Conservation (phyloP, 1,284 basidiomycete species). For the Cerrena zonata region DNA sequence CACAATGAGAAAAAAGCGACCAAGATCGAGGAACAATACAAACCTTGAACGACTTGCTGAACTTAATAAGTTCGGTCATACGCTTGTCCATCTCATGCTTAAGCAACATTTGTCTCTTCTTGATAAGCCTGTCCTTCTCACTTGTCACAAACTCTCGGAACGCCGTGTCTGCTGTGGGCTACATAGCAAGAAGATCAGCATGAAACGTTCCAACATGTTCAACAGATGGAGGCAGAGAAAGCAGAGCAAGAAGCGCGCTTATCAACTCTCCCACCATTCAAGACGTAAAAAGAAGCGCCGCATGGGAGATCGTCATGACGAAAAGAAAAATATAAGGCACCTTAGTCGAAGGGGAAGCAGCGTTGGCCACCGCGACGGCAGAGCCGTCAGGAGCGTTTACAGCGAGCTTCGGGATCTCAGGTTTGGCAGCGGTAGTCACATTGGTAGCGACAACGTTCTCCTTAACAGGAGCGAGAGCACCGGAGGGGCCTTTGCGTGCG, state of each 20-base stretch:
- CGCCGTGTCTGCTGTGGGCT: conserved; percentile 64
- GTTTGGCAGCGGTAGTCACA: conserved; percentile 29
- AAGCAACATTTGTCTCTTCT: conserved; percentile 84
- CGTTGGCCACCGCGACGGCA: conserved; percentile 19
- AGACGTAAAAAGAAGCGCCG: background rate
- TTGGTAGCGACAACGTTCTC: conserved; percentile 31
- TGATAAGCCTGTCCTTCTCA: conserved; percentile 82
- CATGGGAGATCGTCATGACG: background rate
- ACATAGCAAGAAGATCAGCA: conserved; percentile 7
- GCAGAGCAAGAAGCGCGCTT: background rate
- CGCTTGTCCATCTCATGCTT: conserved; percentile 92
- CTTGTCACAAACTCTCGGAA: conserved; percentile 87
- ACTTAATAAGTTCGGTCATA: conserved; percentile 87
- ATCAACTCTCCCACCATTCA: background rate
- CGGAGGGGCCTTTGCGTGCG: conserved; percentile 45
- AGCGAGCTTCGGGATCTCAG: conserved; percentile 62
- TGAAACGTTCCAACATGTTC: too few relatives aligned
- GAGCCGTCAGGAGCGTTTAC: conserved; percentile 66
- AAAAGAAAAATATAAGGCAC: background rate
- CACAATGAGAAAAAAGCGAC: background rate
- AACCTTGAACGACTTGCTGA: conserved; percentile 90
- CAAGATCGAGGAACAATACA: background rate
- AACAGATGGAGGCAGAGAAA: too few relatives aligned
- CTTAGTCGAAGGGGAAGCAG: conserved; percentile 45
- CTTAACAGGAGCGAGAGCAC: conserved; percentile 16